Evolutionary conservation across 1,284 basidiomycete genomes (phyloP).

Genomic region (Sanghuangporus weigelae): DNA sequence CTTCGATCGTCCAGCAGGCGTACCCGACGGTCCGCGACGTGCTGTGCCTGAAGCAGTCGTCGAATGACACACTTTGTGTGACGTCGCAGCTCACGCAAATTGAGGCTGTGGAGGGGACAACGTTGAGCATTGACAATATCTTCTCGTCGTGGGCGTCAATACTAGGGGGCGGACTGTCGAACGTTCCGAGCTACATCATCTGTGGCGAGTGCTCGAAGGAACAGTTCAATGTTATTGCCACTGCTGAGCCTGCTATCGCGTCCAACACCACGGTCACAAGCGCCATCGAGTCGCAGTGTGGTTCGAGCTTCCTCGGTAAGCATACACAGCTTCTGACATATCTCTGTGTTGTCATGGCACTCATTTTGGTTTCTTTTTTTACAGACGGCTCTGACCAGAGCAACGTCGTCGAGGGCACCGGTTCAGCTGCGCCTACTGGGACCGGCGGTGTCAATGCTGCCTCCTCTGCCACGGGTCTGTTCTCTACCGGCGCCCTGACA

Average conservation of each 20-base stretch:
- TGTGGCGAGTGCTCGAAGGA: slow-evolving; percentile 55
- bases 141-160: slow-evolving; percentile 23
- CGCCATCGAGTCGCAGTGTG: slow-evolving; percentile 39
- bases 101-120: slow-evolving; percentile 29
- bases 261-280: slow-evolving; percentile 25
- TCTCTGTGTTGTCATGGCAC: not conserved
- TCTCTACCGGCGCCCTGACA: slow-evolving; percentile 17
- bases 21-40: slow-evolving; percentile 49
- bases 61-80: slow-evolving; percentile 42
- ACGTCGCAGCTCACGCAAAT: slow-evolving; percentile 44
- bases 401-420: slow-evolving; percentile 32
- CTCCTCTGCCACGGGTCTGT: slow-evolving; percentile 25
- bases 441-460: slow-evolving; percentile 18
- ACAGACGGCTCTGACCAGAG: slow-evolving; percentile 32
- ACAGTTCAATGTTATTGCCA: slow-evolving; percentile 41
- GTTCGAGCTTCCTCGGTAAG: slow-evolving; percentile 37
- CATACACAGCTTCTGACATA: not conserved
- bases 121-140: slow-evolving; percentile 29
- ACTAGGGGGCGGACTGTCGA: slow-evolving; percentile 21
- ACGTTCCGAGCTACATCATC: slow-evolving; percentile 38
- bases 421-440: slow-evolving; percentile 24
- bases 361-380: slow-evolving; percentile 3
- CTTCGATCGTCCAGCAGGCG: slow-evolving; percentile 34
- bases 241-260: slow-evolving; percentile 32
- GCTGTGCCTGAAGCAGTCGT: slow-evolving; percentile 50